Base-by-base conservation (phyloP, 2,329 filamentous ascomycete species). In the Dothideomycetes sp. region DNA sequence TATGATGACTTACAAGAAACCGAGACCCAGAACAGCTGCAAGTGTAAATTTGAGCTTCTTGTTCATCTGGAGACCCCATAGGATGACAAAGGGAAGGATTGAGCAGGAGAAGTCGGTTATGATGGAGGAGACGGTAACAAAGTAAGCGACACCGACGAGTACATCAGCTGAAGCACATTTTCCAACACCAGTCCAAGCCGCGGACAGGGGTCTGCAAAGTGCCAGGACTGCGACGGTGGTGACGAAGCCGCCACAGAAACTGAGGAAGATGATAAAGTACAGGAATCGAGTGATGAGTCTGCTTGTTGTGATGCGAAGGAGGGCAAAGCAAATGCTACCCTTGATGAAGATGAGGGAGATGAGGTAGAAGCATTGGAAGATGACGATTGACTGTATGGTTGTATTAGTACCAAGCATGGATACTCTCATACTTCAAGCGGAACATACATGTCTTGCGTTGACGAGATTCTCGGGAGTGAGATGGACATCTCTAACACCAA, bases 361-460 rank as follows among this genome's bases (percentile, higher is more conserved):
- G 12, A 68, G 62, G 49, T 73, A 74, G 45, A 64, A 62, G 5
- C 67, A 53, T 48, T 73, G 68, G 38, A 67, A 68, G 12, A 73
- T 57, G 57, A 67, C 71, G 65, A 67, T 71, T 35, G 54, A 55
- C 60, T 63, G 28, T 9, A 11, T n/a, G 24, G 10, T 31, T 31
- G 2, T 9, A 16, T 31, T n/a, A 25, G 34, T 37, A 13, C 10
- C n/a, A 13, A n/a, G 22, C 27, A 15, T 27, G 18, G 3, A 27
- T 37, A 13, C 4, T 11, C 2, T 20, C n/a, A 17, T 25, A 23
- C 38, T 33, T 41, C 27, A 22, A 34, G 15, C 9, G 16, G 5
- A 11, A 17, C 27, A 17, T 40, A 44, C 42, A 15, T 44, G 45
- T 33, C 41, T 39, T 4, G 36, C 36, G 22, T 33, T 17, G 32